A percentile compares a stretch with the other conserved stretches of the same genome.
Conservation (phyloP, 2,329 filamentous ascomycete genomes). For the Madurella fahalii region DNA sequence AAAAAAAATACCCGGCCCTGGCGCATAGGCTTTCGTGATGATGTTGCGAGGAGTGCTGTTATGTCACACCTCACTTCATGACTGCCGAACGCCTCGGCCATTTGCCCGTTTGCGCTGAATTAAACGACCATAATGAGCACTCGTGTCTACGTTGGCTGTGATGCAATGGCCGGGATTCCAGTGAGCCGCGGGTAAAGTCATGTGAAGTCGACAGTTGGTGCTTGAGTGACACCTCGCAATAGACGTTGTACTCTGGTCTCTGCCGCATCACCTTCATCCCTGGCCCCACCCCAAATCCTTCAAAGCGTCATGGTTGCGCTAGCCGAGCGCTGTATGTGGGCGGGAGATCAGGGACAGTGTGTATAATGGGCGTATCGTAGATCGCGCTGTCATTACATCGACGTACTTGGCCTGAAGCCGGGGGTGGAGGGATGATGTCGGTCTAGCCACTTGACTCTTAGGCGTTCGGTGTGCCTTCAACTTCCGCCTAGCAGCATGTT, state of each 20-base stretch:
- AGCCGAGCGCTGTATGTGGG: not conserved
- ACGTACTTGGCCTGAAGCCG: too few relatives aligned
- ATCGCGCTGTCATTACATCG: too few relatives aligned
- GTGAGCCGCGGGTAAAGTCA: constrained; percentile 5
- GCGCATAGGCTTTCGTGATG: constrained; percentile 21
- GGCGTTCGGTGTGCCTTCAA: too few relatives aligned
- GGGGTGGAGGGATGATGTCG: too few relatives aligned
- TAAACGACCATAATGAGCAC: constrained; percentile 22
- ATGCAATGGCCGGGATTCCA: constrained; percentile 8
- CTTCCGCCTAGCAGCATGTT: too few relatives aligned
- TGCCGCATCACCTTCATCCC: too few relatives aligned
- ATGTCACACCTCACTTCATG: constrained; percentile 15
- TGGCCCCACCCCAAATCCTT: too few relatives aligned
- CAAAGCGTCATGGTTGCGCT: not conserved
- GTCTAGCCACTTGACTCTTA: not conserved
- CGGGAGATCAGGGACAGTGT: not conserved
- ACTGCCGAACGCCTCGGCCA: constrained; percentile 16
- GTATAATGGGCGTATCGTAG: not conserved
- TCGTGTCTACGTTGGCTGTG: constrained; percentile 14
- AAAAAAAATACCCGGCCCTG: constrained; percentile 27
- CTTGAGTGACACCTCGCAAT: too few relatives aligned
- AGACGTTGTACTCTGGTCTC: too few relatives aligned
- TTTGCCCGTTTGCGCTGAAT: constrained; percentile 23
- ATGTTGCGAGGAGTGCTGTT: constrained; percentile 20
- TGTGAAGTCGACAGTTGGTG: not conserved